phyloP scores from a whole-genome alignment of 306 rosid genomes.

The Gleditsia sinensis region DNA sequence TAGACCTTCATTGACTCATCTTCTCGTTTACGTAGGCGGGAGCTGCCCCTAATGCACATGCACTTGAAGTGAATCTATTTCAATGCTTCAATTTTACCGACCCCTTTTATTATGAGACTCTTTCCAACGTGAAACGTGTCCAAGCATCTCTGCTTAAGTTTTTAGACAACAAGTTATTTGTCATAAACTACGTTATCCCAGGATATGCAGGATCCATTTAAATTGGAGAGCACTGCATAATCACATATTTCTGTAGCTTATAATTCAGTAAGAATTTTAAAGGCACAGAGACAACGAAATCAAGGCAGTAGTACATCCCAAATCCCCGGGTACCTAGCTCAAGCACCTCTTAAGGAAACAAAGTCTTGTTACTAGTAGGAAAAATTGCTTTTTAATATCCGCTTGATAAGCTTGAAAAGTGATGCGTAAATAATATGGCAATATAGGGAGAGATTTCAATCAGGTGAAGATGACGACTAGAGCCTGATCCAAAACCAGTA shows the following conservation, averaged over 20 bases:
- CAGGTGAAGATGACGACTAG: neutral
- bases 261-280: neutral
- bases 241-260: neutral
- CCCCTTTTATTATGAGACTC: neutral
- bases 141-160: neutral
- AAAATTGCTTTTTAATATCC: neutral
- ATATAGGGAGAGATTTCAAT: neutral
- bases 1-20: slow-evolving; percentile 5
- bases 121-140: neutral
- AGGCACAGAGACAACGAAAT: neutral
- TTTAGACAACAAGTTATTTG: neutral
- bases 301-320: neutral
- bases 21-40: neutral
- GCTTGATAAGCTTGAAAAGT: neutral
- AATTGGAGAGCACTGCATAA: neutral
- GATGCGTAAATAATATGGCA: neutral
- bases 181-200: neutral
- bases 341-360: neutral
- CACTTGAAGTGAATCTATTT: neutral
- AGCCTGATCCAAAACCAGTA: neutral
- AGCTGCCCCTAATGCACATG: slow-evolving; percentile 1
- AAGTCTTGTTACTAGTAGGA: neutral
- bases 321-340: neutral
- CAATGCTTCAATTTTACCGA: neutral
- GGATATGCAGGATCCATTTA: neutral